Conservation (phyloP, 306 rosid genomes). For the Trifolium pratense region DNA sequence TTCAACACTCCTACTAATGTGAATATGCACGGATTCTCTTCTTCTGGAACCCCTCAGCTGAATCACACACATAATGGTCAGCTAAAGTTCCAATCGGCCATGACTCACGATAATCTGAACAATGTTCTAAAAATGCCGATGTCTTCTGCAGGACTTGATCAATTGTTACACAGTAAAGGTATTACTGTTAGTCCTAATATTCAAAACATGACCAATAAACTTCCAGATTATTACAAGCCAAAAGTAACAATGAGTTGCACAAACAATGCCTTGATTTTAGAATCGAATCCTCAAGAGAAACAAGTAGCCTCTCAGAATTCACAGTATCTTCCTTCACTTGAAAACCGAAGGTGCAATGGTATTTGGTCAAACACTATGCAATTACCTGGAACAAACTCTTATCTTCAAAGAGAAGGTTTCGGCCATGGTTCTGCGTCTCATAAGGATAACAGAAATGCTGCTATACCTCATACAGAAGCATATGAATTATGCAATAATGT, state of each 20-base stretch:
- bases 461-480: too few relatives aligned
- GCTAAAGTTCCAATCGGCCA: slow-evolving; percentile 48
- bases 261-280: not conserved
- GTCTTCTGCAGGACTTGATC: slow-evolving; percentile 49
- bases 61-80: slow-evolving; percentile 57
- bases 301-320: not conserved
- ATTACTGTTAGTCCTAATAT: slow-evolving; percentile 36
- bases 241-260: slow-evolving; percentile 35
- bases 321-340: not conserved
- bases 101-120: slow-evolving; percentile 47
- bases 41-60: slow-evolving; percentile 59
- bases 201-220: slow-evolving; percentile 48
- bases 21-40: slow-evolving; percentile 59
- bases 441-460: not conserved
- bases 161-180: slow-evolving; percentile 26
- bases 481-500: slow-evolving; percentile 13
- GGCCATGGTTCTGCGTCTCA: slow-evolving; percentile 35
- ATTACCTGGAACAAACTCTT: not conserved
- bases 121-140: slow-evolving; percentile 52
- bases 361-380: too few relatives aligned
- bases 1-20: slow-evolving; percentile 64
- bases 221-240: slow-evolving; percentile 41
- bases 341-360: not conserved
- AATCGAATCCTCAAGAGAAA: not conserved
- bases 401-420: not conserved